Conservation (phyloP, 2,329 filamentous ascomycete species). For the Penicillium sp. region DNA sequence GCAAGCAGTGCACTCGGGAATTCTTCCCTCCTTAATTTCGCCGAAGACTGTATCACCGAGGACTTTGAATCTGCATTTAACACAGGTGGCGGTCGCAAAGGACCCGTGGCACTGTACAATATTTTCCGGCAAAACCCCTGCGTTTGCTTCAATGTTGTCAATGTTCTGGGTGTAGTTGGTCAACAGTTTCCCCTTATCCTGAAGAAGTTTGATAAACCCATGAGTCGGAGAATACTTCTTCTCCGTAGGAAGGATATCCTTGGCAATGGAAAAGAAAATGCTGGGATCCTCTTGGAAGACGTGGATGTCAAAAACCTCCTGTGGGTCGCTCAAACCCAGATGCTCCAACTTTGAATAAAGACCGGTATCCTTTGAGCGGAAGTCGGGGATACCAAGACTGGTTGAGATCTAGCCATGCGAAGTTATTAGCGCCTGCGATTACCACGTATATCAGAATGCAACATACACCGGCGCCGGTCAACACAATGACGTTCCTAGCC, state of each 20-base stretch:
- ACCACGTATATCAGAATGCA: neutral
- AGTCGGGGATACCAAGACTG: constrained; percentile 93
- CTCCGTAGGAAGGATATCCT: constrained; percentile 79
- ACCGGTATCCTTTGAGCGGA: constrained; percentile 87
- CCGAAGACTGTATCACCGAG: constrained; percentile 73
- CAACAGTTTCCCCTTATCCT: constrained; percentile 82
- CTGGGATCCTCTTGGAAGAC: constrained; percentile 81
- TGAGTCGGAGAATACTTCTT: constrained; percentile 87
- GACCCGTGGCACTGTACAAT: constrained; percentile 95
- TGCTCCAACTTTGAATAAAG: constrained; percentile 82
- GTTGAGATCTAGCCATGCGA: constrained; percentile 67
- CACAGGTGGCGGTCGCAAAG: constrained; percentile 86
- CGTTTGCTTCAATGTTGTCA: constrained; percentile 87
- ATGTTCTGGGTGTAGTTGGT: constrained; percentile 99
- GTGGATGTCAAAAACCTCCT: constrained; percentile 91
- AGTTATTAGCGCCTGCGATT: neutral
- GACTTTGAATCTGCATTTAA: constrained; percentile 73
- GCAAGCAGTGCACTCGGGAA: constrained; percentile 76
- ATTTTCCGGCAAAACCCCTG: constrained; percentile 75
- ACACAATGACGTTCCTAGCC: constrained; percentile 80
- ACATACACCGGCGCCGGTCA: constrained; percentile 79
- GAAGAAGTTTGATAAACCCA: constrained; percentile 84
- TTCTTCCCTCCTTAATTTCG: constrained; percentile 70
- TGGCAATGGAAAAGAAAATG: constrained; percentile 88
- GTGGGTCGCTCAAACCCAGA: constrained; percentile 75